Evolutionary conservation across 2,329 filamentous ascomycete genomes (phyloP).

Genomic region (Pyrenophora teres): DNA sequence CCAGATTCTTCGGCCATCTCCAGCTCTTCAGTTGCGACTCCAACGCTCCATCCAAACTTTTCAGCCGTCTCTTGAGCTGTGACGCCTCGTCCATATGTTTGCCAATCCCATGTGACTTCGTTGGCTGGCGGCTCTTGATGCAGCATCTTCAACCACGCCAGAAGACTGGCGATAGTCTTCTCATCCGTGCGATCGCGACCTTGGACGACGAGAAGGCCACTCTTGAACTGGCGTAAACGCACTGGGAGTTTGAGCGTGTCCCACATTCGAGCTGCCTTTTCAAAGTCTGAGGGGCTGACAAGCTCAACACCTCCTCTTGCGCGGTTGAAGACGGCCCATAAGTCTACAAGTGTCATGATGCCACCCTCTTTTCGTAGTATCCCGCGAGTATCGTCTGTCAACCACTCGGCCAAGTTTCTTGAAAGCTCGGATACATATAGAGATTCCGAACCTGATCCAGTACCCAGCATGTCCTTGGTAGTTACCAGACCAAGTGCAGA

Average conservation of each 20-base stretch:
- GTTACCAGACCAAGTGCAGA: constrained; percentile 87
- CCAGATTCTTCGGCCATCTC: constrained; percentile 97
- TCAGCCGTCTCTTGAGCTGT: constrained; percentile 89
- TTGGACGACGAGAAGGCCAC: constrained; percentile 92
- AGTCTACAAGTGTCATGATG: constrained; percentile 48
- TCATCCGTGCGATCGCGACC: constrained; percentile 86
- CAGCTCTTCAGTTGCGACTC: constrained; percentile 91
- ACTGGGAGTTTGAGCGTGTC: constrained; percentile 85
- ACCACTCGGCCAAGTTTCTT: constrained; percentile 47
- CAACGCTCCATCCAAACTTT: constrained; percentile 94
- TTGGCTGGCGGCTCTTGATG: constrained; percentile 67
- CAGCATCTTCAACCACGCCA: constrained; percentile 77
- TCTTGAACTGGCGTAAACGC: constrained; percentile 85
- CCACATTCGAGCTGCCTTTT: constrained; percentile 87
- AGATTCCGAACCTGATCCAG: constrained; percentile 74
- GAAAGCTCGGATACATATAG: constrained; percentile 75
- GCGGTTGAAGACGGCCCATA: constrained; percentile 77
- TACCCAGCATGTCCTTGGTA: constrained; percentile 88
- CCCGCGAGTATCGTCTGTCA: constrained; percentile 46
- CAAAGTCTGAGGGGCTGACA: constrained; percentile 88
- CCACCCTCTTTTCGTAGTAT: constrained; percentile 45
- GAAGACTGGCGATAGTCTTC: constrained; percentile 77
- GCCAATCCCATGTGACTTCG: constrained; percentile 77
- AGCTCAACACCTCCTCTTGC: constrained; percentile 92
- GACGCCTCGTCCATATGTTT: constrained; percentile 77